Evolutionary conservation across 176 grass and related monocot genomes (phyloP).

Genomic region (Lolium rigidum): DNA sequence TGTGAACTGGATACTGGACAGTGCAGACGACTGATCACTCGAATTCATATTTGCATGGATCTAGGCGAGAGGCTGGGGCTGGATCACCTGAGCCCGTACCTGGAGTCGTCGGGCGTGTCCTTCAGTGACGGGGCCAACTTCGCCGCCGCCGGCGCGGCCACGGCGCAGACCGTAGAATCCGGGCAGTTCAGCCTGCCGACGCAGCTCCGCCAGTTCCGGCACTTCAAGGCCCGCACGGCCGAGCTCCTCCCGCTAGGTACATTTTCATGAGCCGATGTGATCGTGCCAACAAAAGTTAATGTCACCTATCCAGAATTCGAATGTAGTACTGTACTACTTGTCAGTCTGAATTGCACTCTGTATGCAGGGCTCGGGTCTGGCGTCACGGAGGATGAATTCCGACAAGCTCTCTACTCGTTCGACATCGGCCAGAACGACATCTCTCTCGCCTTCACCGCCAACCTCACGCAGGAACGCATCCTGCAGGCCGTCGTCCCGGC

Average conservation of each 20-base stretch:
- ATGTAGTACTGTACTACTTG: too few species aligned
- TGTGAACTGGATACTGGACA: too few species aligned
- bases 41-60: background rate
- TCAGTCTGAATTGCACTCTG: too few species aligned
- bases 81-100: conserved; percentile 57
- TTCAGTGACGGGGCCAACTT: conserved; percentile 67
- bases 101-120: conserved; percentile 59
- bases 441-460: conserved; percentile 5
- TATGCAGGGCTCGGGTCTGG: conserved; percentile 32
- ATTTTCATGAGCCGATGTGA: too few species aligned
- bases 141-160: conserved; percentile 48
- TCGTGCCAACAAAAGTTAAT: too few species aligned
- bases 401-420: conserved; percentile 37
- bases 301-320: too few species aligned
- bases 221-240: conserved; percentile 60
- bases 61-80: conserved; percentile 56
- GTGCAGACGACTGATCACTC: too few species aligned
- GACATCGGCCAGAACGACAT: conserved; percentile 69
- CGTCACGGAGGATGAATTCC: conserved; percentile 43
- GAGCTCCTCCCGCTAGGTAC: conserved; percentile 36
- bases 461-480: conserved; percentile 35
- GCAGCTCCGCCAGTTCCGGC: conserved; percentile 63
- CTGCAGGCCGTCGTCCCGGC: conserved; percentile 17
- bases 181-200: conserved; percentile 44
- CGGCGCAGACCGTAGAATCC: background rate